Percentiles rank a stretch among this genome's conserved stretches.
Evolutionary conservation across 164 flowering plant genomes (phyloP).

Genomic region (Chimonanthus salicifolius): DNA sequence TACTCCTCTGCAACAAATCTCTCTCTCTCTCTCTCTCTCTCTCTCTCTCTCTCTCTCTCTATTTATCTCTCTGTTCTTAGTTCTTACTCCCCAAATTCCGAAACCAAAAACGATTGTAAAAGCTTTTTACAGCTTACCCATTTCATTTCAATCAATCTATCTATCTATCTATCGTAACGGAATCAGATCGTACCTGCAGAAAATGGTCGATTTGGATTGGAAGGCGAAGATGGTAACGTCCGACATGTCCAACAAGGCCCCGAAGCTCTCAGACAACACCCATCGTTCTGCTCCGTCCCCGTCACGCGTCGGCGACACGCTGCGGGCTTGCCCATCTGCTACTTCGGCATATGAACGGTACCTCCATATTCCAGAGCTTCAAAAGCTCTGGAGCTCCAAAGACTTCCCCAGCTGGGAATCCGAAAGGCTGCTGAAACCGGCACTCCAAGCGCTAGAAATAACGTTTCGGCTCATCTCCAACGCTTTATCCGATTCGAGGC

Average conservation of each 20-base stretch:
- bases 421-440: constrained; percentile 66
- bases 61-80: no score
- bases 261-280: constrained; percentile 10
- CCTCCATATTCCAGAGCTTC: constrained; percentile 61
- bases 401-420: constrained; percentile 67
- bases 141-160: neutral
- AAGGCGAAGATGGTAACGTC: constrained; percentile 20
- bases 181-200: neutral
- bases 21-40: neutral
- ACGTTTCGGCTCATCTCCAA: constrained; percentile 78
- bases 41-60: neutral
- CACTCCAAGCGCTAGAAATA: constrained; percentile 73
- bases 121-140: neutral
- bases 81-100: no score
- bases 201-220: constrained; percentile 36
- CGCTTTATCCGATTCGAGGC: constrained; percentile 63
- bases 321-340: constrained; percentile 23
- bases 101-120: no score
- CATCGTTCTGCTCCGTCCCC: constrained; percentile 7
- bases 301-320: constrained; percentile 6
- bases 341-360: constrained; percentile 68
- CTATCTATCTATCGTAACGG: neutral
- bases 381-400: constrained; percentile 44
- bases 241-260: constrained; percentile 12
- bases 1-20: neutral